Conservation (phyloP, 2,329 filamentous ascomycete species). For the Colletotrichum sidae region DNA sequence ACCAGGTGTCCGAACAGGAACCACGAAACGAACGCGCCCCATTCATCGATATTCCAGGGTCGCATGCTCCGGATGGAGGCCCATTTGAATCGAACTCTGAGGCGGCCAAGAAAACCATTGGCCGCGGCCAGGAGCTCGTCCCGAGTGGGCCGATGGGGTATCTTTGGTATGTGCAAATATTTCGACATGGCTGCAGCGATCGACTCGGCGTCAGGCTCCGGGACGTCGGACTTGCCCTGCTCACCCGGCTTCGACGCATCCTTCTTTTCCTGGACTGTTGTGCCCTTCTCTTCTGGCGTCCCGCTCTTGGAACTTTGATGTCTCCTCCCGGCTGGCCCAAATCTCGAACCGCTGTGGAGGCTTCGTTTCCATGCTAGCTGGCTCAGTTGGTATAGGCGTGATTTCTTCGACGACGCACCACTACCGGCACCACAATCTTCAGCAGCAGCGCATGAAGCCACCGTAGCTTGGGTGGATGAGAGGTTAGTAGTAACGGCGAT, state of each 20-base stretch:
- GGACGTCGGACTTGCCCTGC: slow-evolving; percentile 37
- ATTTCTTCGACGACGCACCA: slow-evolving; percentile 41
- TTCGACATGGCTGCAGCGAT: slow-evolving; percentile 66
- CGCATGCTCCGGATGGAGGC: slow-evolving; percentile 92
- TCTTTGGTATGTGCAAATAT: slow-evolving; percentile 72
- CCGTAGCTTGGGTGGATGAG: slow-evolving; percentile 51
- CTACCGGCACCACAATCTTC: slow-evolving; percentile 50
- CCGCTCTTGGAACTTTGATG: slow-evolving; percentile 46
- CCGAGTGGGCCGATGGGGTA: slow-evolving; percentile 90
- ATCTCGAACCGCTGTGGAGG: slow-evolving; percentile 44
- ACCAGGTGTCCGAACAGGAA: slow-evolving; percentile 92
- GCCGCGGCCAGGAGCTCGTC: slow-evolving; percentile 93
- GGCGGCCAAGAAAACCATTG: slow-evolving; percentile 89
- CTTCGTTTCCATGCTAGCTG: slow-evolving; percentile 51
- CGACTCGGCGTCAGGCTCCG: slow-evolving; percentile 51
- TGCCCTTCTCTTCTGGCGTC: slow-evolving; percentile 37
- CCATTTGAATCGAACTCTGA: slow-evolving; percentile 97
- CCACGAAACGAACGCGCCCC: slow-evolving; percentile 94
- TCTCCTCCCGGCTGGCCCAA: slow-evolving; percentile 43
- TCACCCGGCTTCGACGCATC: slow-evolving; percentile 32
- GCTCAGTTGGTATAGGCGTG: slow-evolving; percentile 50
- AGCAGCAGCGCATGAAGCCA: slow-evolving; percentile 52
- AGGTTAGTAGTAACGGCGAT: slow-evolving; percentile 56
- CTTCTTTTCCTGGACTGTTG: slow-evolving; percentile 17
- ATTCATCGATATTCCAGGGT: slow-evolving; percentile 96